phyloP scores from a whole-genome alignment of 306 rosid species.

The Cajanus cajan region DNA sequence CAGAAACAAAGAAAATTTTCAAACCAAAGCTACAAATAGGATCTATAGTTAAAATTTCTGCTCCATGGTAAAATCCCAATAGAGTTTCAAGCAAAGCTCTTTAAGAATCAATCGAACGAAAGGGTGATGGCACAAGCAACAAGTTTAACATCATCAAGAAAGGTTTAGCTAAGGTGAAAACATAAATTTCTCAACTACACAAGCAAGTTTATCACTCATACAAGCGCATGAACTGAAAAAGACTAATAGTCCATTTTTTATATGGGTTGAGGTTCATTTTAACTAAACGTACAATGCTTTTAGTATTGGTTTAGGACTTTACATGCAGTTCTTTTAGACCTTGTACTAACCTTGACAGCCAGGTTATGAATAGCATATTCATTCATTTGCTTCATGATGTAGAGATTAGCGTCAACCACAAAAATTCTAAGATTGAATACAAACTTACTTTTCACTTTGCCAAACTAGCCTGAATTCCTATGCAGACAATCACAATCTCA shows the following conservation, averaged over 20 bases:
- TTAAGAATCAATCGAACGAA: constrained; percentile 6
- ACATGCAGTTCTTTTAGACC: neutral
- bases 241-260: neutral
- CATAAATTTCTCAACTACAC: constrained; percentile 9
- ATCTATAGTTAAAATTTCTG: neutral
- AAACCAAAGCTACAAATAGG: neutral
- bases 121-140: neutral
- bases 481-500: neutral
- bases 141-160: neutral
- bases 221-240: neutral
- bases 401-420: neutral
- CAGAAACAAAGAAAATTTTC: neutral
- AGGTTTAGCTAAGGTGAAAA: neutral
- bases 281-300: neutral
- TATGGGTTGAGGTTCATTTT: neutral
- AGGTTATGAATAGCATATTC: neutral
- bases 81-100: neutral
- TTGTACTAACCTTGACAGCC: neutral
- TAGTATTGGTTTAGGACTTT: neutral
- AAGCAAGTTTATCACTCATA: neutral
- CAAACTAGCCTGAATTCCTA: neutral
- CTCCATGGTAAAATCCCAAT: neutral
- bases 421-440: neutral
- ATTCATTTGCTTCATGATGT: neutral
- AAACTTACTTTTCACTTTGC: neutral